Conservation (phyloP, 345 rosid genomes). For the Aurinia saxatilis region DNA sequence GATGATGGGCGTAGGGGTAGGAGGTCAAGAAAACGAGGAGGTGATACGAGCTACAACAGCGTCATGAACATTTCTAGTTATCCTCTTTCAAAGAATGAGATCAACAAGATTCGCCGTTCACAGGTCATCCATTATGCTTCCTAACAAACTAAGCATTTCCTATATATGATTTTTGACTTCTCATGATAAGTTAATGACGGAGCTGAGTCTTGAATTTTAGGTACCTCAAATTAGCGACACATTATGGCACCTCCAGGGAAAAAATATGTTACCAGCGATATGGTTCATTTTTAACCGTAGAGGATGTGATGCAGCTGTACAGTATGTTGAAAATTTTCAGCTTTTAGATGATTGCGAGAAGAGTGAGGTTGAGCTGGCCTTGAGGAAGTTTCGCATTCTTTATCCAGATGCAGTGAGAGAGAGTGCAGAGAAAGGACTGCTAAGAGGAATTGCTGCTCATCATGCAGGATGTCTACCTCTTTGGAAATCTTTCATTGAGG, state of each 20-base stretch:
- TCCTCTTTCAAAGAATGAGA: slow-evolving; percentile 78
- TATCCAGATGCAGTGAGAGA: slow-evolving; percentile 96
- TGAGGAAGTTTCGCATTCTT: slow-evolving; percentile 66
- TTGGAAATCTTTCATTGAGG: slow-evolving; percentile 92
- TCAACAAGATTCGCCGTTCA: slow-evolving; percentile 67
- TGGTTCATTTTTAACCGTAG: slow-evolving; percentile 94
- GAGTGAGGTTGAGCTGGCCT: slow-evolving; percentile 82
- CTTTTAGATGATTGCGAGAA: slow-evolving; percentile 80
- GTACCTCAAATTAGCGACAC: slow-evolving; percentile 84
- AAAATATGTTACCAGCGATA: slow-evolving; percentile 86
- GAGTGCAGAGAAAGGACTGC: slow-evolving; percentile 74
- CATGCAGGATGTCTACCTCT: slow-evolving; percentile 98
- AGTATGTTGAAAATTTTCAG: slow-evolving; percentile 67
- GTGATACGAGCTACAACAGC: slow-evolving; percentile 32
- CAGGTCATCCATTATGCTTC: slow-evolving; percentile 38
- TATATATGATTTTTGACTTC: neutral
- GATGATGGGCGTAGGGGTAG: slow-evolving; percentile 52
- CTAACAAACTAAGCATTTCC: neutral
- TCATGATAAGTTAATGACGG: neutral
- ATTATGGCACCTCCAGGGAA: slow-evolving; percentile 59
- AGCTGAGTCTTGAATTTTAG: slow-evolving; percentile 36
- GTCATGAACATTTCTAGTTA: slow-evolving; percentile 35
- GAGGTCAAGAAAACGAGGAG: slow-evolving; percentile 49
- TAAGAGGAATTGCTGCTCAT: slow-evolving; percentile 84
- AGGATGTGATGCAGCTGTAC: slow-evolving; percentile 95